Evolutionary conservation across 78 protist species (phyloP).

Genomic region (Speleostelium caveatum): DNA sequence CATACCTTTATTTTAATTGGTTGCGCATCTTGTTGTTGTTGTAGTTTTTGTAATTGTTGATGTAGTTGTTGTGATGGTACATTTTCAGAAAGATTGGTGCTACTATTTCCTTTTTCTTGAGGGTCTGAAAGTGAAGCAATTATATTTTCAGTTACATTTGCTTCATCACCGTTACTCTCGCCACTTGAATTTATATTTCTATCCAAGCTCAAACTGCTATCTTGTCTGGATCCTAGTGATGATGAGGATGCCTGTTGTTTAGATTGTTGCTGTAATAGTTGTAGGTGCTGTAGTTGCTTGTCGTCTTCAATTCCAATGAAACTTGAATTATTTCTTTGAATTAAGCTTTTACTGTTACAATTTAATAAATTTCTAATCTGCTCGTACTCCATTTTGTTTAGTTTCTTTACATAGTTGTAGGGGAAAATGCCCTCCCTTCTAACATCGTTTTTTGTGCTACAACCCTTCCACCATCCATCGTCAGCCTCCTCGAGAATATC

Average conservation of each 20-base stretch:
- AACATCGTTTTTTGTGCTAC: neutral
- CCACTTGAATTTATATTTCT: too few relatives aligned
- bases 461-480: constrained; percentile 70
- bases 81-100: neutral
- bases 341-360: neutral
- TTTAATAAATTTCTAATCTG: neutral
- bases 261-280: neutral
- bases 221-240: too few relatives aligned
- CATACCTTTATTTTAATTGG: constrained; percentile 17
- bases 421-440: constrained; percentile 66
- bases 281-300: neutral
- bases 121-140: constrained; percentile 54
- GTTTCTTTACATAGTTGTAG: constrained; percentile 36
- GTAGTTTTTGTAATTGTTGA: too few relatives aligned
- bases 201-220: too few relatives aligned
- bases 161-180: neutral
- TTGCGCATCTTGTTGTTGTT: neutral
- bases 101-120: constrained; percentile 7
- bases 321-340: neutral
- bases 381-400: constrained; percentile 14
- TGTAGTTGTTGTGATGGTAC: neutral
- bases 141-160: constrained; percentile 1
- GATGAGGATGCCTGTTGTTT: neutral
- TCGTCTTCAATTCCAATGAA: neutral
- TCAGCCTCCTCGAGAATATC: constrained; percentile 58